Conservation (phyloP, 495 filamentous ascomycete species). For the Daldinia caldariorum region DNA sequence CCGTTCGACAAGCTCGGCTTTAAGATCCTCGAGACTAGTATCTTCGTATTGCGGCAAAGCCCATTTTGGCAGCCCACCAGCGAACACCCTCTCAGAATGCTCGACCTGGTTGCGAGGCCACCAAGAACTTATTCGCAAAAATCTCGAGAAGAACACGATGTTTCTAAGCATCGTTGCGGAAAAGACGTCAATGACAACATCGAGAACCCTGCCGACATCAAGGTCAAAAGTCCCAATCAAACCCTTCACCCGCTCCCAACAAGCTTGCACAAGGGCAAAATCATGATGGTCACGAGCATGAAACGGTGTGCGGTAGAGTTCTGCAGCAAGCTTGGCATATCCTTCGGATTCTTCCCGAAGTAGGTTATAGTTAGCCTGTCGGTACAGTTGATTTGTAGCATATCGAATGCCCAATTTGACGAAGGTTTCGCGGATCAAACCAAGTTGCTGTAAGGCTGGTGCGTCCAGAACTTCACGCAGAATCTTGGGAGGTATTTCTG, state of each 20-base stretch:
- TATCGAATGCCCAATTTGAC: conserved; percentile 83
- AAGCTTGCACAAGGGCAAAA: conserved; percentile 48
- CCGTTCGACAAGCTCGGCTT: conserved; percentile 55
- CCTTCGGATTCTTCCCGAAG: conserved; percentile 96
- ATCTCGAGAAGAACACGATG: conserved; percentile 90
- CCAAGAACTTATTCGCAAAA: conserved; percentile 92
- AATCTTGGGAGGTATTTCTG: conserved; percentile 72
- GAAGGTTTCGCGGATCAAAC: conserved; percentile 86
- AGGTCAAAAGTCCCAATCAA: conserved; percentile 93
- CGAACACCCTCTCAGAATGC: conserved; percentile 47
- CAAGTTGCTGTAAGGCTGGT: conserved; percentile 73
- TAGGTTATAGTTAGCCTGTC: conserved; percentile 95
- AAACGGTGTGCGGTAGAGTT: conserved; percentile 81
- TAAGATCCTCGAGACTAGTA: conserved; percentile 49
- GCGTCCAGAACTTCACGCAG: conserved; percentile 89
- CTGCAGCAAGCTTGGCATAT: conserved; percentile 86
- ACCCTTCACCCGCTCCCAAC: conserved; percentile 79
- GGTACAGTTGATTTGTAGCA: conserved; percentile 90
- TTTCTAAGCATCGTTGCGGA: conserved; percentile 85
- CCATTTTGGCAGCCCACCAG: conserved; percentile 78
- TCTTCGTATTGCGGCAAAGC: conserved; percentile 81
- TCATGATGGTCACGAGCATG: conserved; percentile 54
- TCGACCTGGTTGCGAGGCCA: conserved; percentile 77
- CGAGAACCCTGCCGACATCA: conserved; percentile 91
- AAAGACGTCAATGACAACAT: conserved; percentile 90